phyloP scores from a whole-genome alignment of 768 basidiomycete species.

The Myochromella boudieri region DNA sequence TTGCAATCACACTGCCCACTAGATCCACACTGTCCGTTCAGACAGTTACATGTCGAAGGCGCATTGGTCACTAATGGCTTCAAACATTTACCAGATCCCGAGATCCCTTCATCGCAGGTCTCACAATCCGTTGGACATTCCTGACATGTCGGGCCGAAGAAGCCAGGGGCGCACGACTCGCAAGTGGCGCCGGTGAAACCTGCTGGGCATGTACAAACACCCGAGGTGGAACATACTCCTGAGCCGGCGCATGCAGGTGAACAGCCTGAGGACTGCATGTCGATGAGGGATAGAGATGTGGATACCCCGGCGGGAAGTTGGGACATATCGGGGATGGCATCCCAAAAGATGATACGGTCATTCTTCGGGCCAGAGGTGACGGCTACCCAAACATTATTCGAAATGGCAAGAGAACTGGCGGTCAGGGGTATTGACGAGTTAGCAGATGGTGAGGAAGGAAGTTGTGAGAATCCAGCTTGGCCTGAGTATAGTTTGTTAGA shows the following conservation, averaged over 20 bases:
- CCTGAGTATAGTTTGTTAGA: conserved; percentile 64
- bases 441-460: conserved; percentile 48
- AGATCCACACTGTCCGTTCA: conserved; percentile 73
- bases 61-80: conserved; percentile 45
- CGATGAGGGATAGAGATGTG: conserved; percentile 58
- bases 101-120: conserved; percentile 76
- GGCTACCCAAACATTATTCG: conserved; percentile 68
- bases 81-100: conserved; percentile 76
- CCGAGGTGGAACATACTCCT: conserved; percentile 69
- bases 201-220: conserved; percentile 67
- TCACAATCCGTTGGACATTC: conserved; percentile 69
- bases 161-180: conserved; percentile 71
- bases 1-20: conserved; percentile 76
- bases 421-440: conserved; percentile 52
- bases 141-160: conserved; percentile 74
- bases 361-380: conserved; percentile 56
- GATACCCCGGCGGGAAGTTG: conserved; percentile 58
- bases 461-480: conserved; percentile 53
- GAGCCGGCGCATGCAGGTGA: conserved; percentile 73
- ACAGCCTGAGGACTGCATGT: conserved; percentile 73
- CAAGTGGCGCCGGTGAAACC: conserved; percentile 82
- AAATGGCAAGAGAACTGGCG: conserved; percentile 65
- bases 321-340: conserved; percentile 71
- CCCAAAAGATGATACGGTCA: conserved; percentile 71
- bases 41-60: conserved; percentile 74